Base-by-base conservation (phyloP, 768 basidiomycete species). In the Psilocybe cyanescens region DNA sequence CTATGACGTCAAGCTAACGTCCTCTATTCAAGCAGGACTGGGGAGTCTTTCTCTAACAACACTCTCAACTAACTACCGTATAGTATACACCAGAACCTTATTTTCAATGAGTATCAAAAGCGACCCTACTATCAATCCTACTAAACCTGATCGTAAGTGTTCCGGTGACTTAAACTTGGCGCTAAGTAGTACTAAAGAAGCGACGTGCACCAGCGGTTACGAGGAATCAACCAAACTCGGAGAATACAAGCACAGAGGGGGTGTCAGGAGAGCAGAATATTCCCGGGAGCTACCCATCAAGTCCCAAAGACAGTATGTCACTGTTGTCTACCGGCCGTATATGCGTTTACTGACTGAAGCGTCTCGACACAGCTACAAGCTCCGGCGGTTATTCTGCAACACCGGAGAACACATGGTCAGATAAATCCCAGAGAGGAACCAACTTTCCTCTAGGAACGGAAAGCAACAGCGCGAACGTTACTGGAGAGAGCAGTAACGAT, bases 361-460 rank as follows among this genome's bases (percentile, higher is more conserved):
- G 2, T 24, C 24, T 8, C 4, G 31, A 14, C 14, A 19, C 41
- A 67, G 66, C 63, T 3, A 62, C 66, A 24, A 39, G 63, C 6
- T 64, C 63, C n/a, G 66, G 66, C 5, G 66, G 66, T 5, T 62
- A 64, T 31, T 63, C 63, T 5, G 55, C 63, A 3, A 29, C 50
- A 14, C 58, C 66, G 35, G 66, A 64, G 8, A 46, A 58, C 8
- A 46, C 58, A 31, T 64, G 61, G 66, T 62, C 61, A n/a, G 49
- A 60, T 8, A 60, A 57, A 14, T 44, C 63, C 0, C 66, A 67
- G 33, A 35, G 63, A 44, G 63, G 66, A 7, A 47, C 49, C 2
- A 47, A 67, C 12, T 49, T 60, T 46, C 63, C 63, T 16, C 37
- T 58, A 12, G 59, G 48, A 8, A 7, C 59, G 2, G 45, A 49